Evolutionary conservation across 2,329 filamentous ascomycete species (phyloP).

Genomic region (Ophiocordyceps camponoti-saundersi): DNA sequence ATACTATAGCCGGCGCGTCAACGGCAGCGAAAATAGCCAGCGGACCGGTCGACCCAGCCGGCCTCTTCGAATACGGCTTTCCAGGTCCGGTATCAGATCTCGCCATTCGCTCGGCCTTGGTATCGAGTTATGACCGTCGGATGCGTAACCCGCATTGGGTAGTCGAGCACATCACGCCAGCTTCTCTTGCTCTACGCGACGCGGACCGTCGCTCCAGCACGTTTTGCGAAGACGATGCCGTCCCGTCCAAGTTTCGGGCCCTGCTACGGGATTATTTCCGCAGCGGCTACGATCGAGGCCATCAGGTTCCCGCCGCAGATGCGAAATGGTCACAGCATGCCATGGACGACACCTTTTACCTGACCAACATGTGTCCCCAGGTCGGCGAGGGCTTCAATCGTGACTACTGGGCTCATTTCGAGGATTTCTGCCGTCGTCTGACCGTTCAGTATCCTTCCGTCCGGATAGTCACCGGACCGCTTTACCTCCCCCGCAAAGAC

Average conservation of each 20-base stretch:
- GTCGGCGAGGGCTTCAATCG: slow-evolving; percentile 97
- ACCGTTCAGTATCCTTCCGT: slow-evolving; percentile 71
- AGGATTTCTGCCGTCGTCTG: slow-evolving; percentile 84
- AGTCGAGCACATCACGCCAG: slow-evolving; percentile 86
- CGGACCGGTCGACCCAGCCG: slow-evolving; percentile 51
- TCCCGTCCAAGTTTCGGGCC: slow-evolving; percentile 78
- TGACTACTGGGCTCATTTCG: slow-evolving; percentile 98
- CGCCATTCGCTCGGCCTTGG: slow-evolving; percentile 55
- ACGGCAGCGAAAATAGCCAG: slow-evolving; percentile 2
- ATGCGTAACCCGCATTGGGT: slow-evolving; percentile 90
- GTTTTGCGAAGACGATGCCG: slow-evolving; percentile 65
- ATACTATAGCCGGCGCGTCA: slow-evolving; percentile 17
- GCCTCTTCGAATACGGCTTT: slow-evolving; percentile 76
- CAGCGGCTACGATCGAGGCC: slow-evolving; percentile 85
- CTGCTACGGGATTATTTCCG: slow-evolving; percentile 88
- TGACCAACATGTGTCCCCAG: slow-evolving; percentile 96
- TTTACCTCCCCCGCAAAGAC: slow-evolving; percentile 81
- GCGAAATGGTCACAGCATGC: slow-evolving; percentile 87
- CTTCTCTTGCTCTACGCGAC: slow-evolving; percentile 56
- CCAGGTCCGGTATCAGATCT: slow-evolving; percentile 80
- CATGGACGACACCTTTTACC: slow-evolving; percentile 87
- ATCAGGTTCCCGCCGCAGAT: slow-evolving; percentile 93
- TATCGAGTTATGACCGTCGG: slow-evolving; percentile 81
- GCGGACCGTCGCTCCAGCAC: slow-evolving; percentile 71
- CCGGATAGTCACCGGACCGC: slow-evolving; percentile 77